Base-by-base conservation (phyloP, 179 eudicot genomes). In the Beta lomatogona region DNA sequence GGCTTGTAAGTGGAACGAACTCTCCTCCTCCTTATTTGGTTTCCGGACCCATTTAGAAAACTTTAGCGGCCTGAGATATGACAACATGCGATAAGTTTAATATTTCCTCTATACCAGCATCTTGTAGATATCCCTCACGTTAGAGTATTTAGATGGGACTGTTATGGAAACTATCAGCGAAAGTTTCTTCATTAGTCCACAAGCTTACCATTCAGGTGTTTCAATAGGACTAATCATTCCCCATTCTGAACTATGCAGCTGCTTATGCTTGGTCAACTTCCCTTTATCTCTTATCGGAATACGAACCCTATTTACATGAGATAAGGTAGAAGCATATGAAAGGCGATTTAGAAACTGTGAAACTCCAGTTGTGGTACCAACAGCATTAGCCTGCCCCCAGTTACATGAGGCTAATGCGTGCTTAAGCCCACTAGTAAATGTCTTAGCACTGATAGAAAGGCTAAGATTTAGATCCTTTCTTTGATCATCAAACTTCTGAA, bases 181-280 rank as follows among this genome's bases (percentile, higher is more conserved):
- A 82, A 96, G 98, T 85, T 96, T 96, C 87, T 96, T 96, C 79
- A 96, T 97, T 74, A 96, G 84, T 18, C 99, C 99, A 88, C 99
- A 96, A 44, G 99, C 99, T 83, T 96, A 98, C 77, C 99, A 98
- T 90, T 94, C 99, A 80, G 99, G 99, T 54, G 99, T 96, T 88
- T 96, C 98, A 67, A 98, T 98, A 76, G 99, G 99, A 82, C 99
- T 93, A 97, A 94, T 96, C 98, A 96, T 96, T 77, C 99, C 99
- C 98, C 99, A 96, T 78, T 96, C 98, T 0, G 98, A 96, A 86
- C 91, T 94, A 80, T 96, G 98, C 87, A 96, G 82, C 90, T 96
- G 99, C 86, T 98, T 88, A 53, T 97, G 99, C 84, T 96, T 96
- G 60, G 97, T 98, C 89, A 94, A 86, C 86, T 96, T 93, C 74